Percentiles rank a stretch among this genome's conserved stretches.
Evolutionary conservation across 306 rosid genomes (phyloP).

Genomic region (Quercus parvula): DNA sequence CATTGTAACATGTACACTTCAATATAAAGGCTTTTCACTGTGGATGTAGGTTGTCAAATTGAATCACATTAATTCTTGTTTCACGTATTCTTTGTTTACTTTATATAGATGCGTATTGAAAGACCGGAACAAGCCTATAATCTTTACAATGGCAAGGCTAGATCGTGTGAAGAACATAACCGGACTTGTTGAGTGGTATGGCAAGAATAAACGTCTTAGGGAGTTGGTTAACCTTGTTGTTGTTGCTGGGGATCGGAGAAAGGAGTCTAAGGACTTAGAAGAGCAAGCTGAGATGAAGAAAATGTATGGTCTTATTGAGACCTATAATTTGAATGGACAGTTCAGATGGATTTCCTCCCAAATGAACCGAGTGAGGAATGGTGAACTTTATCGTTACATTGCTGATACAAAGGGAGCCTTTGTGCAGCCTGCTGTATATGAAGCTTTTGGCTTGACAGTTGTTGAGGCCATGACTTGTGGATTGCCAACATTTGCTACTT

Average conservation of each 20-base stretch:
- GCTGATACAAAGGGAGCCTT: conserved; percentile 88
- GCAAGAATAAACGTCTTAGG: conserved; percentile 73
- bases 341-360: conserved; percentile 97
- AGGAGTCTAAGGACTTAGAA: conserved; percentile 92
- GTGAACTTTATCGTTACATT: conserved; percentile 87
- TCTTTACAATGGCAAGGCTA: conserved; percentile 98
- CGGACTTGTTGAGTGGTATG: conserved; percentile 97
- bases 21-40: no score
- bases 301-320: conserved; percentile 75
- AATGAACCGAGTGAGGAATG: conserved; percentile 93
- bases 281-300: conserved; percentile 93
- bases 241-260: conserved; percentile 94
- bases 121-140: conserved; percentile 88
- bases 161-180: conserved; percentile 99
- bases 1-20: no score
- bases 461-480: conserved; percentile 99
- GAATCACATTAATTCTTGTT: background rate
- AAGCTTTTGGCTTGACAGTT: conserved; percentile 93
- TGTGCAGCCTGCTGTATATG: conserved; percentile 98
- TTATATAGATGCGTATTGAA: conserved; percentile 68
- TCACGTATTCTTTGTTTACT: background rate
- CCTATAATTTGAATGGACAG: conserved; percentile 87
- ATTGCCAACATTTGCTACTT: conserved; percentile 92
- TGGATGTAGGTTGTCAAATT: no score
- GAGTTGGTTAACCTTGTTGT: conserved; percentile 94